These are phyloP conservation scores for Colletotrichum endophyticum DNA, from an alignment of 2,329 filamentous ascomycete species.

Conservation along the genomic window DNA sequence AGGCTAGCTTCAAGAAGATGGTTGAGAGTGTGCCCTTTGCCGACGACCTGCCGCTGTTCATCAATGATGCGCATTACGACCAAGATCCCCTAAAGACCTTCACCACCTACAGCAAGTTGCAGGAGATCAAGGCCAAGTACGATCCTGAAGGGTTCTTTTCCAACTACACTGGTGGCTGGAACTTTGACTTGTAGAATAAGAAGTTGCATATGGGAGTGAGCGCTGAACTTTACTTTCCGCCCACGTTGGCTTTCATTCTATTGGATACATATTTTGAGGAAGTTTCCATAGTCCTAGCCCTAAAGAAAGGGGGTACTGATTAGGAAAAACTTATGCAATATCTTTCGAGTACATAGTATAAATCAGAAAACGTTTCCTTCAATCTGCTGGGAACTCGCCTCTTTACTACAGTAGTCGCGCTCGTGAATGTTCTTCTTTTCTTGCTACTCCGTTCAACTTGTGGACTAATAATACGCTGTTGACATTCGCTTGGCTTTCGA, in stretches of 20 bases:
- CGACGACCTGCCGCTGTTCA: background rate
- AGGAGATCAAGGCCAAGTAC: slow-evolving; percentile 30
- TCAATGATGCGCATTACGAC: background rate
- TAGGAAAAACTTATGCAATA: background rate
- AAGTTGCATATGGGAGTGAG: background rate
- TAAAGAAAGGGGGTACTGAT: fast-evolving
- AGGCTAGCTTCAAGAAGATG: background rate
- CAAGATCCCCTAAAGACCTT: background rate
- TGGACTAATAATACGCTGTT: background rate
- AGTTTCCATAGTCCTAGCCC: background rate
- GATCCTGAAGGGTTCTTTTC: slow-evolving; percentile 34
- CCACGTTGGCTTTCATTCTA: background rate
- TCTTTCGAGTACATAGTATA: background rate
- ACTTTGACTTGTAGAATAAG: background rate
- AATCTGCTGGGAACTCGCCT: background rate
- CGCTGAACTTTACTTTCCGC: background rate
- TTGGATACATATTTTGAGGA: background rate
- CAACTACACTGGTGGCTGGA: background rate
- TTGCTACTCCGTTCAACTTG: background rate
- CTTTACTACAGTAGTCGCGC: background rate
- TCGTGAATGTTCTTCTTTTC: fast-evolving
- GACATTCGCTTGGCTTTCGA: background rate
- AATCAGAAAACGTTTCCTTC: background rate
- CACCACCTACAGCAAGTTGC: slow-evolving; percentile 12
- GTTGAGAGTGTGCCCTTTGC: background rate